A percentile compares a stretch with the other conserved stretches of the same genome.
Evolutionary conservation across 495 filamentous ascomycete species (phyloP).

Genomic region (Tuber microsphaerosporum): DNA sequence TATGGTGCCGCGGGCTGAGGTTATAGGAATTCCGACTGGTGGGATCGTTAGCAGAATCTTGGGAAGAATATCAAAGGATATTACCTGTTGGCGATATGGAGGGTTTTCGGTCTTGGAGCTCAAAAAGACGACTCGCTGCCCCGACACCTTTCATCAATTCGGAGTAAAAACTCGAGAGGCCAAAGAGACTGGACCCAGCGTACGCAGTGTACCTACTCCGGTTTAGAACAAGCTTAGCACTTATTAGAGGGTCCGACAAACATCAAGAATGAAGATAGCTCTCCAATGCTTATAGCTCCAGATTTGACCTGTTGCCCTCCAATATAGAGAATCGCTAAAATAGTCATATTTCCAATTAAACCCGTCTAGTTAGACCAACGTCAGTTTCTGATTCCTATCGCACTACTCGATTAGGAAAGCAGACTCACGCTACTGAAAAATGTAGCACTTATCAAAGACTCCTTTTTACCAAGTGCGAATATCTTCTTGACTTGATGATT

Average conservation of each 20-base stretch:
- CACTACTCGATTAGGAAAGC: not conserved
- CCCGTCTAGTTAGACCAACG: slow-evolving; percentile 52
- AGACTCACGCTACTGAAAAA: slow-evolving; percentile 70
- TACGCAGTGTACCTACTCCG: slow-evolving; percentile 39
- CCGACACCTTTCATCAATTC: slow-evolving; percentile 98
- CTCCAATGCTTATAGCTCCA: slow-evolving; percentile 80
- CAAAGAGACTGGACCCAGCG: slow-evolving; percentile 62
- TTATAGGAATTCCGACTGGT: slow-evolving; percentile 61
- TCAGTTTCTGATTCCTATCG: not conserved
- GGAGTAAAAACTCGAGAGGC: slow-evolving; percentile 90
- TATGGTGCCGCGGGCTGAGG: slow-evolving; percentile 77
- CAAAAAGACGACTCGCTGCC: slow-evolving; percentile 87
- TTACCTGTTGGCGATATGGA: slow-evolving; percentile 66
- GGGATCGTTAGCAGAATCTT: slow-evolving; percentile 3
- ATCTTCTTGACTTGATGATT: slow-evolving; percentile 87
- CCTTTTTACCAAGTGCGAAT: slow-evolving; percentile 74
- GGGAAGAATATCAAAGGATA: not conserved
- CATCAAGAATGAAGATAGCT: slow-evolving; percentile 96
- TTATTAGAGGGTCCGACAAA: slow-evolving; percentile 46
- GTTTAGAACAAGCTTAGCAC: slow-evolving; percentile 9
- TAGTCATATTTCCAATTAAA: slow-evolving; percentile 90
- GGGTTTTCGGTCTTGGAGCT: slow-evolving; percentile 86
- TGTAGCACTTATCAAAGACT: slow-evolving; percentile 78
- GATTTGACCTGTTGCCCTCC: slow-evolving; percentile 82
- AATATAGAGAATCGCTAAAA: slow-evolving; percentile 82